These are phyloP conservation scores for Metarhizium album DNA, from an alignment of 2,329 filamentous ascomycete genomes.

Conservation along the genomic window DNA sequence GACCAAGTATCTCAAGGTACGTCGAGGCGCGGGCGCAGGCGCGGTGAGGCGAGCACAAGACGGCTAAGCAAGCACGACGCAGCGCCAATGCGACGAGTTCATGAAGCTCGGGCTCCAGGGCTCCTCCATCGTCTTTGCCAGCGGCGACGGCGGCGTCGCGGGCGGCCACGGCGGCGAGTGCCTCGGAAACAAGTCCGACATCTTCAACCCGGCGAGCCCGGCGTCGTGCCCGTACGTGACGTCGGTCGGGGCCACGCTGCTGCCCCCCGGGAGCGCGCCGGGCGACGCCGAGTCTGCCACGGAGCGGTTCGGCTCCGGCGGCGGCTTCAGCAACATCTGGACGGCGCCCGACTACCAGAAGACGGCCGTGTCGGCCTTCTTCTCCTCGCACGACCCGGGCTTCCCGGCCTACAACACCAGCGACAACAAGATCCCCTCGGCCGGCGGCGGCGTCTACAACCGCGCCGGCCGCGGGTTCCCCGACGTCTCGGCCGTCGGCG, in stretches of 20 bases:
- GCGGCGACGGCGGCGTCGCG: constrained; percentile 21
- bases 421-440: constrained; percentile 25
- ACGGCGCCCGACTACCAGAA: constrained; percentile 18
- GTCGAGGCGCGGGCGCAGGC: background rate
- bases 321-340: constrained; percentile 26
- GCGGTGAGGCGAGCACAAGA: too few species aligned
- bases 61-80: background rate
- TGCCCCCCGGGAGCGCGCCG: background rate
- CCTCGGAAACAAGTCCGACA: constrained; percentile 7
- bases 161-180: constrained; percentile 1
- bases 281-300: constrained; percentile 8
- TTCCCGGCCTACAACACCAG: constrained; percentile 18
- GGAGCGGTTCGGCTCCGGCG: constrained; percentile 12
- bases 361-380: constrained; percentile 14
- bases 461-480: constrained; percentile 25
- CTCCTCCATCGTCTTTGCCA: constrained; percentile 35
- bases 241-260: constrained; percentile 1
- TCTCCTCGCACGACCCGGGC: constrained; percentile 13
- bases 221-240: constrained; percentile 3
- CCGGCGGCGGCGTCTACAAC: constrained; percentile 21
- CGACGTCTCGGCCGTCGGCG: constrained; percentile 32
- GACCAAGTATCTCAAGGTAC: constrained; percentile 29
- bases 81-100: constrained; percentile 44
- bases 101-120: constrained; percentile 46
- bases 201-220: constrained; percentile 4